Evolutionary conservation across 139 green algal genomes (phyloP).

Genomic region (Astrephomene gubernaculifera): DNA sequence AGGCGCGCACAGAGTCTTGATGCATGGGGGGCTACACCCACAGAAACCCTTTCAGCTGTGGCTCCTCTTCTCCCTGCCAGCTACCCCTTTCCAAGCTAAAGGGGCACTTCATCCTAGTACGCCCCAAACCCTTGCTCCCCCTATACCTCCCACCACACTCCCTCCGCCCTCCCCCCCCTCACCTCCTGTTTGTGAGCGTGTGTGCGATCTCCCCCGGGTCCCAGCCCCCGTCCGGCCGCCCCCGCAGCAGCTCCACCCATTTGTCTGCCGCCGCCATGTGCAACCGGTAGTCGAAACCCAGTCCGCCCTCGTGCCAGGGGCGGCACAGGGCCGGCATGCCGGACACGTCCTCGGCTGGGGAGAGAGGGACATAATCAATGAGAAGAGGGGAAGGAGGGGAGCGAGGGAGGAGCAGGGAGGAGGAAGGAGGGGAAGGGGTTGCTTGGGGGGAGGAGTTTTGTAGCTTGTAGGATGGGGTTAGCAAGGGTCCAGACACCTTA

Average conservation of each 20-base stretch:
- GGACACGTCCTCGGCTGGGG: conserved; percentile 89
- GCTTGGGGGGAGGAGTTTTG: too few relatives aligned
- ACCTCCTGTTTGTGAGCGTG: conserved; percentile 93
- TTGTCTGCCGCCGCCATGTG: conserved; percentile 99
- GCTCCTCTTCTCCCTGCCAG: background rate
- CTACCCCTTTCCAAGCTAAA: background rate
- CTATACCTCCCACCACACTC: background rate
- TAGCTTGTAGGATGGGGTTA: too few relatives aligned
- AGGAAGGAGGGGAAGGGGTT: background rate
- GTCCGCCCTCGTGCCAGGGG: conserved; percentile 90
- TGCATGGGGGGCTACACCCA: background rate
- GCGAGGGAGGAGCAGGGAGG: background rate
- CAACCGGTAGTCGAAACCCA: conserved; percentile 98
- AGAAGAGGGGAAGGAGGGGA: background rate
- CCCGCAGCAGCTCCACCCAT: conserved; percentile 92
- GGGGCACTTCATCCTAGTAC: too few relatives aligned
- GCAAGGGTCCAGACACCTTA: too few relatives aligned
- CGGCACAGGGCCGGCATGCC: conserved; percentile 97
- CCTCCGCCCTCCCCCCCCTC: background rate
- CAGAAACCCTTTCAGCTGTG: background rate
- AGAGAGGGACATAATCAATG: background rate
- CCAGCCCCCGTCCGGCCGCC: conserved; percentile 89
- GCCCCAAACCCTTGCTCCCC: background rate
- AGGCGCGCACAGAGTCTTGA: background rate
- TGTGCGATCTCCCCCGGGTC: conserved; percentile 94